Percentiles rank a stretch among this genome's conserved stretches.
phyloP scores from a whole-genome alignment of 2,329 filamentous ascomycete species.

The Alternaria sp. region DNA sequence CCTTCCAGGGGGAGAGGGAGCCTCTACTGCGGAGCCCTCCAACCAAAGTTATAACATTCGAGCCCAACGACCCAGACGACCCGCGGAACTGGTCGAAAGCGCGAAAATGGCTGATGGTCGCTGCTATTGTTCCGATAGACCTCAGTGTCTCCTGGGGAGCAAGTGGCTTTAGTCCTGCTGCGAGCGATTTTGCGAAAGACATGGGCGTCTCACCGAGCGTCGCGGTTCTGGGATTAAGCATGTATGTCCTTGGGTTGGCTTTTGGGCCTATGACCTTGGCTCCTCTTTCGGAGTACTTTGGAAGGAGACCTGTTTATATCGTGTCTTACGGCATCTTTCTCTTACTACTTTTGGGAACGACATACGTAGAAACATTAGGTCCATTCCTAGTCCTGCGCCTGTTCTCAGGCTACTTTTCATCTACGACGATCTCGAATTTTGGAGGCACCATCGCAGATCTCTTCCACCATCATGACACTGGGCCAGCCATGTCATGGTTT shows the following conservation, averaged over 20 bases:
- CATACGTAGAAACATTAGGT: constrained; percentile 53
- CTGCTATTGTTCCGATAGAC: constrained; percentile 48
- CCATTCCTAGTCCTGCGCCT: constrained; percentile 56
- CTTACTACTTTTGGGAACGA: constrained; percentile 55
- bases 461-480: constrained; percentile 54
- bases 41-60: constrained; percentile 26
- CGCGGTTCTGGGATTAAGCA: constrained; percentile 56
- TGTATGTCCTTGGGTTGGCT: constrained; percentile 59
- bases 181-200: constrained; percentile 53
- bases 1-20: constrained; percentile 10
- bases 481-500: constrained; percentile 54
- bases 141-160: constrained; percentile 55
- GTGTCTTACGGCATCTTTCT: constrained; percentile 56
- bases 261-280: constrained; percentile 52
- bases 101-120: constrained; percentile 50
- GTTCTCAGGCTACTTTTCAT: constrained; percentile 57
- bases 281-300: constrained; percentile 53
- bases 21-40: constrained; percentile 16
- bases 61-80: constrained; percentile 37
- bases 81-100: constrained; percentile 47
- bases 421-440: constrained; percentile 52
- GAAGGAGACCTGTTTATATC: constrained; percentile 56
- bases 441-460: constrained; percentile 59
- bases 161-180: constrained; percentile 58
- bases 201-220: constrained; percentile 54